Percentiles rank a stretch among this genome's conserved stretches.
Evolutionary conservation across 192 early-diverging fungal species (phyloP).

Genomic region (Rhizoclosmatium globosum): DNA sequence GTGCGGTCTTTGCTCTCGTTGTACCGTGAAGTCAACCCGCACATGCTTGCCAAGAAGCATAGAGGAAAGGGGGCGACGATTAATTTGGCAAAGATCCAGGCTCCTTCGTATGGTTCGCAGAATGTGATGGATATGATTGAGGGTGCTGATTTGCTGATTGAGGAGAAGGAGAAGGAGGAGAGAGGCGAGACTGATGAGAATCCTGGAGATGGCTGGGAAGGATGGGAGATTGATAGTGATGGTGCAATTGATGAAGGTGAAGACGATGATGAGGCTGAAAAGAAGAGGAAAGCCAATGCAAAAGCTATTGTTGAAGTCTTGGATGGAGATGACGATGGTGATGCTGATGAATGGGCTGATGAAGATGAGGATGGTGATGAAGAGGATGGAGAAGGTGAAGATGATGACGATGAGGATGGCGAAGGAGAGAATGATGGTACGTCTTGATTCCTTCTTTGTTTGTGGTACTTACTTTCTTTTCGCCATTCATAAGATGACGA

Average conservation of each 20-base stretch:
- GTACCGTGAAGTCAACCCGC: slow-evolving; percentile 96
- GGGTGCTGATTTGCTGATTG: slow-evolving; percentile 76
- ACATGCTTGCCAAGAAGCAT: slow-evolving; percentile 91
- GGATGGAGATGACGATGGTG: slow-evolving; percentile 41
- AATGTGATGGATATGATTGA: slow-evolving; percentile 73
- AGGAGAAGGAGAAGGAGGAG: slow-evolving; percentile 39
- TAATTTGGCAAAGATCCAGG: slow-evolving; percentile 68
- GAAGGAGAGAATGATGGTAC: too few relatives aligned
- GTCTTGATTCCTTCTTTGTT: not conserved
- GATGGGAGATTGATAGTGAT: slow-evolving; percentile 47
- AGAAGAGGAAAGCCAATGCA: slow-evolving; percentile 20
- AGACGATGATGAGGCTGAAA: slow-evolving; percentile 50
- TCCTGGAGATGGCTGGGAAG: slow-evolving; percentile 49
- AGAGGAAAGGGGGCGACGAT: slow-evolving; percentile 86
- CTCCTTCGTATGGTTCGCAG: slow-evolving; percentile 77
- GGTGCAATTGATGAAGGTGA: slow-evolving; percentile 52
- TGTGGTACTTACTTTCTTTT: not conserved
- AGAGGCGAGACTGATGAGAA: slow-evolving; percentile 39
- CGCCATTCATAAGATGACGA: slow-evolving; percentile 6
- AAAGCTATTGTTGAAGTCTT: slow-evolving; percentile 23
- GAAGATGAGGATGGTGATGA: slow-evolving; percentile 26
- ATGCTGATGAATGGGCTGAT: slow-evolving; percentile 34
- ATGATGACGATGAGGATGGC: slow-evolving; percentile 10
- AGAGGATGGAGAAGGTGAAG: slow-evolving; percentile 17
- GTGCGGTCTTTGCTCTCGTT: slow-evolving; percentile 88